Evolutionary conservation across 345 rosid genomes (phyloP).

Genomic region (Citrus unshiu): DNA sequence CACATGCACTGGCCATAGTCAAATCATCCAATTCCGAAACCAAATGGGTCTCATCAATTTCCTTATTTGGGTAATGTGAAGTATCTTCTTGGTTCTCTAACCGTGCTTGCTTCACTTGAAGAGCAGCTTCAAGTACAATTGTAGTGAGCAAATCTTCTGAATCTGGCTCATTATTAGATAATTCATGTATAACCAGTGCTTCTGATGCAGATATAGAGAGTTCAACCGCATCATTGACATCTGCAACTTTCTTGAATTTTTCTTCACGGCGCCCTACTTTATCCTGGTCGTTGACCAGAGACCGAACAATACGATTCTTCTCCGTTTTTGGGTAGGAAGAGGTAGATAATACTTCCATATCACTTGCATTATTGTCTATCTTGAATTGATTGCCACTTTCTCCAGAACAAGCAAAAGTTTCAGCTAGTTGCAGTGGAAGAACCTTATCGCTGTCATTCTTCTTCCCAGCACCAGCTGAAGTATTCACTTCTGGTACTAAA

Average conservation of each 20-base stretch:
- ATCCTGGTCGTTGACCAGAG: neutral
- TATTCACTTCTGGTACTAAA: neutral
- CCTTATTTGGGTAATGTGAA: constrained; percentile 18
- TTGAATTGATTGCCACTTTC: constrained; percentile 10
- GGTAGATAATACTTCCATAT: constrained; percentile 2
- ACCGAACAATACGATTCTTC: constrained; percentile 11
- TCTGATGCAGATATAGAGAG: constrained; percentile 70
- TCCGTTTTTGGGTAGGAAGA: constrained; percentile 6
- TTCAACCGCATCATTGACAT: constrained; percentile 44
- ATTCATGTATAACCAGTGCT: constrained; percentile 55
- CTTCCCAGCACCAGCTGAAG: constrained; percentile 1
- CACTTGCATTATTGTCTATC: neutral
- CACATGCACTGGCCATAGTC: constrained; percentile 42
- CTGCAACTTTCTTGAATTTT: constrained; percentile 25
- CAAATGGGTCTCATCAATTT: constrained; percentile 32
- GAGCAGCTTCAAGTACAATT: constrained; percentile 58
- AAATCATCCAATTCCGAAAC: constrained; percentile 44
- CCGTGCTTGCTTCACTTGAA: constrained; percentile 57
- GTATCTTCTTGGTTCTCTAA: constrained; percentile 27
- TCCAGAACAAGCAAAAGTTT: constrained; percentile 12
- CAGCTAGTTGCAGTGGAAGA: constrained; percentile 11
- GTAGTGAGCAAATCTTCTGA: constrained; percentile 27
- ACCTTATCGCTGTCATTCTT: neutral
- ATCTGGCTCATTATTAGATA: constrained; percentile 33
- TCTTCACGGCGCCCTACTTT: constrained; percentile 10